phyloP scores from a whole-genome alignment of 441 rosid species.

The Euphorbia celastroides region DNA sequence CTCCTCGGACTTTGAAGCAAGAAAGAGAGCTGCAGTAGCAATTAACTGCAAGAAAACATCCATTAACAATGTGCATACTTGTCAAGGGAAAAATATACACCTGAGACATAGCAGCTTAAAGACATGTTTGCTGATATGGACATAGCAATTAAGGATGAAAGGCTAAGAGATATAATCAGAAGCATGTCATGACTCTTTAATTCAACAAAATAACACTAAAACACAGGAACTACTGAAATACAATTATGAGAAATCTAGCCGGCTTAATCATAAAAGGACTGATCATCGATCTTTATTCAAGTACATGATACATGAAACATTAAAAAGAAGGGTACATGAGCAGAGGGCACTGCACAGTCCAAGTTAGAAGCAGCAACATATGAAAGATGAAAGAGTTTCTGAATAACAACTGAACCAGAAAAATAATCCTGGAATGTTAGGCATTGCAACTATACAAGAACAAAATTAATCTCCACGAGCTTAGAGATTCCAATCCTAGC shows the following conservation, averaged over 20 bases:
- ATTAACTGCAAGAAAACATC: slow-evolving; percentile 45
- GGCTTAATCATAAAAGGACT: too few species aligned
- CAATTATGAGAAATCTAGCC: slow-evolving; percentile 1
- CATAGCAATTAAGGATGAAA: neutral
- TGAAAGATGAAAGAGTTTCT: neutral
- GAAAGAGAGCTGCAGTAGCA: slow-evolving; percentile 75
- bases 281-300: neutral
- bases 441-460: too few species aligned
- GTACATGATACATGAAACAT: neutral
- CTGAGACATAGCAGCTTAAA: neutral
- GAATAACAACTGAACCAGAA: too few species aligned
- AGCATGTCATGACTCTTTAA: neutral
- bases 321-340: neutral
- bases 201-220: neutral
- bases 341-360: neutral
- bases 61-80: slow-evolving; percentile 2
- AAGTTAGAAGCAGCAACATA: neutral
- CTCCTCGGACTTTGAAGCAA: slow-evolving; percentile 79
- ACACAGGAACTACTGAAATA: neutral
- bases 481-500: neutral
- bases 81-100: neutral
- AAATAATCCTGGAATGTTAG: too few species aligned
- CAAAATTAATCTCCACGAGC: neutral
- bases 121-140: neutral
- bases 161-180: neutral